phyloP scores from a whole-genome alignment of 495 filamentous ascomycete species.

The Aspergillus egyptiacus region DNA sequence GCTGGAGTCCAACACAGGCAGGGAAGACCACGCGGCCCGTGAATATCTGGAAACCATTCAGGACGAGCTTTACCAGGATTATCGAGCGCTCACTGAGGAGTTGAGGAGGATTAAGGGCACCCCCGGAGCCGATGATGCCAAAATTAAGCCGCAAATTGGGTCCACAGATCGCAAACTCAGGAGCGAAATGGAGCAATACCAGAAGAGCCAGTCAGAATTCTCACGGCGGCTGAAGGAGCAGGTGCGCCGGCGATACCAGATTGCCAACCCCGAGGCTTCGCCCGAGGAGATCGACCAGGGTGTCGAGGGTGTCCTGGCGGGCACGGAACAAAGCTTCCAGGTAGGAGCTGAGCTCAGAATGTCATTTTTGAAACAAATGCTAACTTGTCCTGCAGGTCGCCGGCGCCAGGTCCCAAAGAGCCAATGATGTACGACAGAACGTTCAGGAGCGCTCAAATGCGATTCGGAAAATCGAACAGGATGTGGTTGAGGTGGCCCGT shows the following conservation, averaged over 20 bases:
- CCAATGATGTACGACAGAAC: conserved; percentile 66
- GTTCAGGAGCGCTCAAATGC: conserved; percentile 80
- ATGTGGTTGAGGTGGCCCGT: conserved; percentile 77
- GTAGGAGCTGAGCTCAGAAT: conserved; percentile 16
- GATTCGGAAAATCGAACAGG: conserved; percentile 83
- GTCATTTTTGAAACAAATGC: conserved; percentile 3
- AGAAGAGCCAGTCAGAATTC: conserved; percentile 68
- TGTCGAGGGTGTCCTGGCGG: conserved; percentile 60
- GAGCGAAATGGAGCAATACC: conserved; percentile 71
- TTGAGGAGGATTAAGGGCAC: conserved; percentile 74
- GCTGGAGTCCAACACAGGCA: conserved; percentile 40
- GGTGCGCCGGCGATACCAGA: conserved; percentile 81
- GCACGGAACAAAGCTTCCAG: conserved; percentile 71
- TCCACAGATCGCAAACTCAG: conserved; percentile 73
- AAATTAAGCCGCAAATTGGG: conserved; percentile 72
- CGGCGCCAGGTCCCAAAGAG: conserved; percentile 72
- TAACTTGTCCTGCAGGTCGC: conserved; percentile 36
- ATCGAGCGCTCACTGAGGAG: conserved; percentile 65
- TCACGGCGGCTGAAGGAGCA: conserved; percentile 71
- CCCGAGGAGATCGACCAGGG: conserved; percentile 75
- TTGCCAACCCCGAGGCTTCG: conserved; percentile 77
- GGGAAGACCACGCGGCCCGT: conserved; percentile 39
- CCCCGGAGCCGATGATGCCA: conserved; percentile 61
- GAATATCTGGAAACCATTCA: conserved; percentile 60
- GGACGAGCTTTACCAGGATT: conserved; percentile 72